Base-by-base conservation (phyloP, 1,284 basidiomycete genomes). In the Takashimella tepidaria region DNA sequence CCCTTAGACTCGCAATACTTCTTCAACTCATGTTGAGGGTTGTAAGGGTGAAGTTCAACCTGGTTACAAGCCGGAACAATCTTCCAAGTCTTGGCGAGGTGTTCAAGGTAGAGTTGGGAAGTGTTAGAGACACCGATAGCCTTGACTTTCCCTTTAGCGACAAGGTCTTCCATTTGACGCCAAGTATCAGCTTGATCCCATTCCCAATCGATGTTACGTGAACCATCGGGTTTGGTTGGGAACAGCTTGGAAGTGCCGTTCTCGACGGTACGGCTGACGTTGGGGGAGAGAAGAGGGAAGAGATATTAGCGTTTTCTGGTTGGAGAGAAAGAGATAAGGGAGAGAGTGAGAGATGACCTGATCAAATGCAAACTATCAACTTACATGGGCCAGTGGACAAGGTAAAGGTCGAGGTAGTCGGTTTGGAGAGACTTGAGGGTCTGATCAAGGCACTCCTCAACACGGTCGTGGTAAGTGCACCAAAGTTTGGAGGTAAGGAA, bases 341-440 rank as follows among this genome's bases (percentile, higher is more conserved):
- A 2, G 12, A 47, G 5, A 13, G 45, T 47, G 25, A 27, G 25
- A 3, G 2, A 37, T 37, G n/a, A n/a, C n/a, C n/a, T 26, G 25
- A 16, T 22, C 19, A 12, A 13, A 37, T 16, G 3, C 4, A 5
- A 31, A 43, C n/a, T n/a, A n/a, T n/a, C n/a, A n/a, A 50, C 40
- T n/a, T 44, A 27, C 47, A 67, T 62, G 2, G 67, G 67, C 69
- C 70, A 72, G 65, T 67, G 65, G 56, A 92, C 76, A 44, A 90
- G 77, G 71, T 89, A 91, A 21, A 92, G 80, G 70, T 93, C 90
- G 41, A 93, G 78, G 67, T 92, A 92, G 54, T 85, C 81, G 25
- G 83, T 73, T 12, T 85, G 87, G 51, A 92, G 82, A 63, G 85
- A 82, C 52, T 75, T 69, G 24, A 92, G 79, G n/a, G 88, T 88